These are phyloP conservation scores for Lachancea sp. DNA, from an alignment of 805 yeast genomes.

Conservation along the genomic window DNA sequence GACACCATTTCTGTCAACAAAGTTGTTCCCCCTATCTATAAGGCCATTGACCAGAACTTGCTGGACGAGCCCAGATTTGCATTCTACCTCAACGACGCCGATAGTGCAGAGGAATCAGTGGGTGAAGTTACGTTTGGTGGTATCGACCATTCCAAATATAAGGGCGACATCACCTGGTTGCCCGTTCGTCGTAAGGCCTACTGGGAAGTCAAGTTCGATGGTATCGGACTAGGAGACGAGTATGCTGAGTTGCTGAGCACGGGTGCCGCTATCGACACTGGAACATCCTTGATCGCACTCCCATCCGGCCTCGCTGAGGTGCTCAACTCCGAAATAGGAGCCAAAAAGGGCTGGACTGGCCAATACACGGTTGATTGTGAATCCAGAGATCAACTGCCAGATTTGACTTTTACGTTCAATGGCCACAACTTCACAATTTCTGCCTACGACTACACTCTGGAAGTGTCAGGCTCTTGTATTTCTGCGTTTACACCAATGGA, in stretches of 20 bases:
- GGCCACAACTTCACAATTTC: slow-evolving; percentile 89
- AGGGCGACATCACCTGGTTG: slow-evolving; percentile 87
- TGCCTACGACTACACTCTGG: slow-evolving; percentile 89
- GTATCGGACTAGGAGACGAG: slow-evolving; percentile 88
- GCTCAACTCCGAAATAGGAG: slow-evolving; percentile 92
- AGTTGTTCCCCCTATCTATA: slow-evolving; percentile 90
- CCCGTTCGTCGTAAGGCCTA: slow-evolving; percentile 99
- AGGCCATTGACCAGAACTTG: slow-evolving; percentile 74
- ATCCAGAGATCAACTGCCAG: slow-evolving; percentile 77
- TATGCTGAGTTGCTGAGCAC: slow-evolving; percentile 72
- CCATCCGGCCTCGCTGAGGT: slow-evolving; percentile 96
- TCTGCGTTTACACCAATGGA: slow-evolving; percentile 97
- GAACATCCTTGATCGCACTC: slow-evolving; percentile 91
- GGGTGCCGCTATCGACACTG: slow-evolving; percentile 98
- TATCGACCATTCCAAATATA: slow-evolving; percentile 64
- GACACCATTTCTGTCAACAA: slow-evolving; percentile 83
- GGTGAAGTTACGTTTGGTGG: slow-evolving; percentile 97
- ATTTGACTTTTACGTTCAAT: slow-evolving; percentile 79
- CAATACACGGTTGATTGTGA: slow-evolving; percentile 93
- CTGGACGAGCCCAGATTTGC: slow-evolving; percentile 82
- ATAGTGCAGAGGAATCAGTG: slow-evolving; percentile 56
- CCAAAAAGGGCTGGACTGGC: slow-evolving; percentile 95
- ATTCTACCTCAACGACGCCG: slow-evolving; percentile 79
- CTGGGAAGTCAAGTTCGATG: slow-evolving; percentile 96
- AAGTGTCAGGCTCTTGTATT: slow-evolving; percentile 90